Evolutionary conservation across 2,329 filamentous ascomycete genomes (phyloP), one percentile per base, ranked within the genome.

Genomic region (Ophiocordyceps camponoti-leonardi): DNA sequence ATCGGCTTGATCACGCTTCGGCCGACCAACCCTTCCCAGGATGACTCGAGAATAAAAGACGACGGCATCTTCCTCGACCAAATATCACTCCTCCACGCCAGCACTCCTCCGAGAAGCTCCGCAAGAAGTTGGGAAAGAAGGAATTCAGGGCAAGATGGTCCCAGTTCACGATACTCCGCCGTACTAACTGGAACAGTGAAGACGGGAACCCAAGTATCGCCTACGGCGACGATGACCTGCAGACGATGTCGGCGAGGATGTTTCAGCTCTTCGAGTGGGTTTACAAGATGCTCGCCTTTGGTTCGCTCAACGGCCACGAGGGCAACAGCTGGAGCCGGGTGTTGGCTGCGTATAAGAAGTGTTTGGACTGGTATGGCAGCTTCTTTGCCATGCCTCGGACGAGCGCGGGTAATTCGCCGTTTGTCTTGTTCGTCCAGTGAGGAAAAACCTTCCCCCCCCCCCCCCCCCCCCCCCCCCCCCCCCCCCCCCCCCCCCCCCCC

Each of bases 251-350:
- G 5, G 43, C 47, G 12, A 51, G 47, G 22, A 49, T 50, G 13
- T 50, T 50, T 35, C 50, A 50, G 28, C 50, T 51, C 28, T 49
- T 47, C 14, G 48, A 51, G 28, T 50, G 50, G 48, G 48, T 51
- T 5, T 45, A 49, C 44, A 51, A 48, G 20, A 16, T 46, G 7
- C 42, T 48, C 14, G 28, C 48, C 16, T 11, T 10, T 7, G 7
- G 19, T 4, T 4, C n/a, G 14, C 35, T 35, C 3, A 40, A 5
- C 31, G 11, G 31, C 31, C 16, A 5, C 11, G 31, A 33, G 31
- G 31, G 42, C 16, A n/a, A 33, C 30, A 16, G 4, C 13, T 20
- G 42, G 23, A 22, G 12, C 11, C 35, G 46, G 8, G 22, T 47
- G 7, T 19, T 45, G 18, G 44, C 19, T 7, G 43, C 47, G 11